Evolutionary conservation across 2,329 filamentous ascomycete species (phyloP).

Genomic region (Immersiporthe knoxdaviesiana): DNA sequence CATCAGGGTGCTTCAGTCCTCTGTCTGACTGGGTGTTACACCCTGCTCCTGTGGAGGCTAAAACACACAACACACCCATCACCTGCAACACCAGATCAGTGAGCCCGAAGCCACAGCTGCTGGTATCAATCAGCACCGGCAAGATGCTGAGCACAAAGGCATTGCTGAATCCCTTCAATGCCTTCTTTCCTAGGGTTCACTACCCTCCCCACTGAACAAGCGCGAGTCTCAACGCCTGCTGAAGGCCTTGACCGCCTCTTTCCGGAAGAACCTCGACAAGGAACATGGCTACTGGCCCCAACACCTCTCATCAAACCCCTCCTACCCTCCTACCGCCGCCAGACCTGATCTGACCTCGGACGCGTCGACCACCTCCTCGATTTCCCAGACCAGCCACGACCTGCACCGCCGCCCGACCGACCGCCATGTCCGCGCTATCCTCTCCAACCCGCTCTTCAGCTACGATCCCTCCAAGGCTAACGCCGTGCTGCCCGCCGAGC

Average conservation of each 20-base stretch:
- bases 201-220: slow-evolving; percentile 55
- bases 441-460: slow-evolving; percentile 60
- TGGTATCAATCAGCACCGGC: background rate
- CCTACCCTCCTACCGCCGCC: slow-evolving; percentile 17
- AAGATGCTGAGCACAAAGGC: slow-evolving; percentile 43
- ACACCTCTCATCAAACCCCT: slow-evolving; percentile 31
- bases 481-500: slow-evolving; percentile 28
- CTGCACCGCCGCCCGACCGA: slow-evolving; percentile 45
- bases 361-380: slow-evolving; percentile 6
- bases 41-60: background rate
- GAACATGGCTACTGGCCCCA: slow-evolving; percentile 54
- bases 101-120: background rate
- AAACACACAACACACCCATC: background rate
- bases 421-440: slow-evolving; percentile 58
- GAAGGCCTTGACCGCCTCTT: slow-evolving; percentile 59
- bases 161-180: slow-evolving; percentile 43
- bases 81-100: background rate
- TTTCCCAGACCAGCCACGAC: slow-evolving; percentile 24
- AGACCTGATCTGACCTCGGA: slow-evolving; percentile 28
- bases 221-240: slow-evolving; percentile 59
- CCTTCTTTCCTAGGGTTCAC: slow-evolving; percentile 50
- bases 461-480: slow-evolving; percentile 39
- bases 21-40: background rate
- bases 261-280: slow-evolving; percentile 60
- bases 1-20: background rate